Percentiles rank a stretch among this genome's conserved stretches.
Conservation (phyloP, 345 rosid genomes). For the Durio zibethinus region DNA sequence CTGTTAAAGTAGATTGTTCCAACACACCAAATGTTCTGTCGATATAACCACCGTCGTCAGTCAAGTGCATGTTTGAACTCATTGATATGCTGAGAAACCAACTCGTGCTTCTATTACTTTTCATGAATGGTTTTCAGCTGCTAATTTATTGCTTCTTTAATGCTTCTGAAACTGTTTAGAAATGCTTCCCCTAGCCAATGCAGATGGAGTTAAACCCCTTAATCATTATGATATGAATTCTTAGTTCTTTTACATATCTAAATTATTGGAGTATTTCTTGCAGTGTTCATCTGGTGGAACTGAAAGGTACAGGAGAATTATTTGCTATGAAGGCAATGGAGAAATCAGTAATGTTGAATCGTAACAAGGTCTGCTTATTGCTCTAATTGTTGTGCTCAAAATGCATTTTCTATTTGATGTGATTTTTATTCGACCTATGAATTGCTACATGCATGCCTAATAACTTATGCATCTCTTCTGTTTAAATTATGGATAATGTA, state of each 20-base stretch:
- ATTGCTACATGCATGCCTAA: background rate
- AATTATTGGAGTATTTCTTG: background rate
- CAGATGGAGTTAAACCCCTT: background rate
- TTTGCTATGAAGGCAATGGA: conserved; percentile 99
- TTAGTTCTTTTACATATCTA: background rate
- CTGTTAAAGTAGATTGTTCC: background rate
- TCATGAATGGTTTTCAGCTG: no score
- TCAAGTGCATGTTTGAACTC: no score
- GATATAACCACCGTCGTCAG: background rate
- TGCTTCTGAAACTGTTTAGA: background rate
- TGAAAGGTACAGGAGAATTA: conserved; percentile 62
- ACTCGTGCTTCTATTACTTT: no score
- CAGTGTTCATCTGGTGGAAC: conserved; percentile 93
- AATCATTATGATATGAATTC: background rate
- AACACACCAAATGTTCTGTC: background rate
- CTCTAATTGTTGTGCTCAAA: background rate
- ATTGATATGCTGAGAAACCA: no score
- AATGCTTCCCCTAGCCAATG: background rate
- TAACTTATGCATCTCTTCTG: background rate
- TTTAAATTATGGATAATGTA: background rate
- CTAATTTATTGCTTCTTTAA: no score
- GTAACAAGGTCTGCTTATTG: conserved; percentile 63
- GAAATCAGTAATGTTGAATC: conserved; percentile 77
- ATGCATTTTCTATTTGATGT: background rate
- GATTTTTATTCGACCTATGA: background rate